A percentile compares a stretch with the other conserved stretches of the same genome.
phyloP scores from a whole-genome alignment of 306 rosid genomes.

The Rubus idaeus region DNA sequence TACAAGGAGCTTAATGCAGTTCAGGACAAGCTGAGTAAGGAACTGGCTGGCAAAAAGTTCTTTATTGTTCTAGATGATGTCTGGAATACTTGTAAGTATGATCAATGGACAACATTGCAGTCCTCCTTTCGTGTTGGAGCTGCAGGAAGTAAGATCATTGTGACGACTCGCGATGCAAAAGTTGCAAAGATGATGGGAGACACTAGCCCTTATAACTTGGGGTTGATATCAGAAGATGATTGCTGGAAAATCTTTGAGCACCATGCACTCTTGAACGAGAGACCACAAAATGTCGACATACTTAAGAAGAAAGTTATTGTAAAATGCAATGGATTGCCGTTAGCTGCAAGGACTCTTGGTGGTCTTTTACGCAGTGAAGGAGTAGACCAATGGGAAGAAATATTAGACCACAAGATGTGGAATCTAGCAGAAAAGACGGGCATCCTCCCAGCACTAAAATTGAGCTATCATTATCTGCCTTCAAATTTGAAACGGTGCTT shows the following conservation, averaged over 20 bases:
- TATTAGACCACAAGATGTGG: constrained; percentile 24
- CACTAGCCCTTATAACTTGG: neutral
- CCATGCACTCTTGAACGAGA: neutral
- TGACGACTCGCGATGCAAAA: neutral
- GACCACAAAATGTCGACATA: neutral
- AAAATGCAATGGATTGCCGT: constrained; percentile 33
- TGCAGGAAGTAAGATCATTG: neutral
- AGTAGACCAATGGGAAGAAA: neutral
- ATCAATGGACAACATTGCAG: neutral
- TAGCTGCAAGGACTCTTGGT: constrained; percentile 25
- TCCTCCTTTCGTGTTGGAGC: neutral
- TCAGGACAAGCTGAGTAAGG: neutral
- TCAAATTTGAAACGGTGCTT: constrained; percentile 19
- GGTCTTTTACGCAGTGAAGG: constrained; percentile 14
- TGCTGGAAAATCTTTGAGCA: neutral
- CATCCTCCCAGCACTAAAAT: neutral
- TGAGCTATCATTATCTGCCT: constrained; percentile 31
- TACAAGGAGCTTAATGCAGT: neutral
- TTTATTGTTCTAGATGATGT: neutral
- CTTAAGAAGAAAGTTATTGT: neutral
- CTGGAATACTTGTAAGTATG: neutral
- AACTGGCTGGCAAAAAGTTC: neutral
- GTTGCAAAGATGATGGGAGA: neutral
- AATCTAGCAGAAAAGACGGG: neutral
- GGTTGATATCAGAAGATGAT: neutral